Percentiles rank a stretch among this genome's conserved stretches.
Evolutionary conservation across 306 rosid species (phyloP).

Genomic region (Cicer pinnatifidum): DNA sequence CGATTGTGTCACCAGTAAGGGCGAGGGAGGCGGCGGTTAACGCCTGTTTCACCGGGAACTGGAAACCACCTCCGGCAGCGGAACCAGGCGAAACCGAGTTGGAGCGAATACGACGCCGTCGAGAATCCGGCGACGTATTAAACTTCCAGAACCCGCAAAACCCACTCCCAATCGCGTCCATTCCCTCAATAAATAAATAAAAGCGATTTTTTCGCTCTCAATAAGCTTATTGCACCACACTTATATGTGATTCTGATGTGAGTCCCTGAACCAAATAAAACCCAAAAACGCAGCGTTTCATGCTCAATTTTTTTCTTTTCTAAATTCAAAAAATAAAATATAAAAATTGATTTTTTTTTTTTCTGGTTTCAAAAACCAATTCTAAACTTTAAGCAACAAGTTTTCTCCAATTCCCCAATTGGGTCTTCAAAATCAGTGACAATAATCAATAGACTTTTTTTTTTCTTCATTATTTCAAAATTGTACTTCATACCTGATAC

Average conservation of each 20-base stretch:
- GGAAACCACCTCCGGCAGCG: constrained; percentile 54
- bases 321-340: constrained; percentile 15
- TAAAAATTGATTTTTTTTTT: not conserved
- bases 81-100: constrained; percentile 59
- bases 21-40: constrained; percentile 67
- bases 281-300: constrained; percentile 47
- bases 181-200: constrained; percentile 25
- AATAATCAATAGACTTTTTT: not conserved
- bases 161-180: constrained; percentile 75
- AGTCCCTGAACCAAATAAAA: not conserved
- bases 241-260: not conserved
- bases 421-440: constrained; percentile 10
- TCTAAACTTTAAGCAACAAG: not conserved
- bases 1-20: constrained; percentile 59
- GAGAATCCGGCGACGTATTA: constrained; percentile 47
- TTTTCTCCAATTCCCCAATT: not conserved
- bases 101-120: constrained; percentile 50
- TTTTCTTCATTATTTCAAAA: not conserved
- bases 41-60: constrained; percentile 81
- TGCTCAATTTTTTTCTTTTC: not conserved
- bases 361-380: not conserved
- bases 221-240: not conserved
- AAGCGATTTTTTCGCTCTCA: constrained; percentile 16
- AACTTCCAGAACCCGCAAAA: constrained; percentile 69
- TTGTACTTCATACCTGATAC: not conserved